Base-by-base conservation (phyloP, 2,329 filamentous ascomycete genomes). In the Orbilia brochopaga region DNA sequence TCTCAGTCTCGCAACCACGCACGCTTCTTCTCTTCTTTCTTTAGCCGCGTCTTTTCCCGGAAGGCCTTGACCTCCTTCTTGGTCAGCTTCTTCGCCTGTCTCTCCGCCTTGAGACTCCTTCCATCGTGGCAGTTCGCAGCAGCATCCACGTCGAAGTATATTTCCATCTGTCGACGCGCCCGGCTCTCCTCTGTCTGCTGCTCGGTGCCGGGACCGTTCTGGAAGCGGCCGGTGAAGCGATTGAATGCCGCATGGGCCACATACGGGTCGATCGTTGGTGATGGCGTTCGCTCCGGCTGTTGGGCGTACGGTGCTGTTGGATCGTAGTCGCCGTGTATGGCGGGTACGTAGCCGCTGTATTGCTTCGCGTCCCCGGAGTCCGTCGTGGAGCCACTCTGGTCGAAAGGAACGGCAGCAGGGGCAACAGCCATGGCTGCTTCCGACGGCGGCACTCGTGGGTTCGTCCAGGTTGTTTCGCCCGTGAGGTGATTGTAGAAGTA, bases 241-340 rank as follows among this genome's bases (percentile, higher is more conserved):
- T 97, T 97, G 83, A 97, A 97, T n/a, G 86, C 83, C 6, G 86
- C 92, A 0, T 86, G 86, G 0, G 88, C 85, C 5, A 83, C 83
- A 78, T 93, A 93, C 2, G 85, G 81, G 13, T 80, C 77, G 21
- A 73, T 74, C 74, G 35, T 75, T 74, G 21, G 78, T 56, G 58
- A 77, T 42, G 55, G 77, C 74, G 63, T 77, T 74, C 80, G 77
- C 72, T 81, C 79, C 50, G 83, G 79, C 51, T 83, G 81, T 78
- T 90, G 85, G 10, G 94, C 93, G 79, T 99, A 99, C 82, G 92
- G 90, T n/a, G 94, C 93, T 70, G 88, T 94, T 2, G 92, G 92
- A 77, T 99, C 94, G 82, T 97, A 99, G 81, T 92, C 90, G 76
- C 94, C 94, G 79, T 99, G 94, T 51, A 99, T 93, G 23, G 91